Percentiles rank a stretch among this genome's conserved stretches.
Evolutionary conservation across 2,329 filamentous ascomycete genomes (phyloP).

Genomic region (Colletotrichum sp.): DNA sequence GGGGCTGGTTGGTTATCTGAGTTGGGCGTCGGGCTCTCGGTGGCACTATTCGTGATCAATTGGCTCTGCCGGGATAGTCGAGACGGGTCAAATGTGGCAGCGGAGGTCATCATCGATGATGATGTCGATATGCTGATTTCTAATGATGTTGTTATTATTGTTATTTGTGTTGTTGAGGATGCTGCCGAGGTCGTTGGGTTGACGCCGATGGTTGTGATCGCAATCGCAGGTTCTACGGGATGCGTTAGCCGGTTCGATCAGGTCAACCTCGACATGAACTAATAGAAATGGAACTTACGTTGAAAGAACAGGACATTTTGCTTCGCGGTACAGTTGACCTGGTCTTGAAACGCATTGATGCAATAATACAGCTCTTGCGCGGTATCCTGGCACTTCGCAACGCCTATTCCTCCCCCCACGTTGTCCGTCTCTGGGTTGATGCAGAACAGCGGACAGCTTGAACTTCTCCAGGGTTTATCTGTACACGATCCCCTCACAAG

Average conservation of each 20-base stretch:
- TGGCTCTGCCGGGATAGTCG: neutral
- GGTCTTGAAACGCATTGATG: conserved; percentile 19
- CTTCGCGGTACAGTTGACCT: neutral
- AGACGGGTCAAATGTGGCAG: neutral
- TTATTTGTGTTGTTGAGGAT: too few species aligned
- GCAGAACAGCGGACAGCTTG: conserved; percentile 37
- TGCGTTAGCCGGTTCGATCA: neutral
- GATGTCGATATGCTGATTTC: neutral
- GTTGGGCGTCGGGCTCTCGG: neutral
- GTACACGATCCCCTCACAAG: conserved; percentile 40
- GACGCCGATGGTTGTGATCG: conserved; percentile 7
- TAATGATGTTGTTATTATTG: neutral
- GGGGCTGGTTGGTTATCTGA: too few species aligned
- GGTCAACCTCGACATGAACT: fast-evolving
- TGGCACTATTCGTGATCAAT: neutral
- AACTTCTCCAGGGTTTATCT: conserved; percentile 33
- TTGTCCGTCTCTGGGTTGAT: conserved; percentile 27
- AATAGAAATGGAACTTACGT: neutral
- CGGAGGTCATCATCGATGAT: neutral
- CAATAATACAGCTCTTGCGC: conserved; percentile 28
- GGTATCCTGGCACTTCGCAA: conserved; percentile 18
- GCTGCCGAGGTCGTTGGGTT: neutral
- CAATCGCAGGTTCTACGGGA: neutral
- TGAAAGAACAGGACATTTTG: conserved; percentile 22
- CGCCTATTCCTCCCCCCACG: conserved; percentile 25